Percentiles rank a stretch among this genome's conserved stretches.
phyloP scores from a whole-genome alignment of 2,329 filamentous ascomycete genomes.

The Ophiostoma triangulosporum region DNA sequence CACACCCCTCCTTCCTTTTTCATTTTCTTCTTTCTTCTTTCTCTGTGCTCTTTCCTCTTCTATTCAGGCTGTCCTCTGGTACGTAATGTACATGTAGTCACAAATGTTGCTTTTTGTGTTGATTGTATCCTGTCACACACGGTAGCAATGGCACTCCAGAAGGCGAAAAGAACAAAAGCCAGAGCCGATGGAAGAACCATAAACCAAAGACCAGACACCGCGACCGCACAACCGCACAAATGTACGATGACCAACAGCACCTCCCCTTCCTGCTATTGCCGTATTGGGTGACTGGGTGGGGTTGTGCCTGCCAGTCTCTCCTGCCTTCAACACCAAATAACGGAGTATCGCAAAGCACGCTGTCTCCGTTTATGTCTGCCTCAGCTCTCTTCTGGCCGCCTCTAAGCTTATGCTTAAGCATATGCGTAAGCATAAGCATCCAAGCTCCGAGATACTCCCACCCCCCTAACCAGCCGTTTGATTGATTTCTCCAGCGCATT shows the following conservation, averaged over 20 bases:
- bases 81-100: too few species aligned
- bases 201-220: neutral
- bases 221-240: neutral
- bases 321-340: too few species aligned
- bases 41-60: neutral
- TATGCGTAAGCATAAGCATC: too few species aligned
- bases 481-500: neutral
- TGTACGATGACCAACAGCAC: neutral
- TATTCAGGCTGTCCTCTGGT: too few species aligned
- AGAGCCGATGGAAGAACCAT: neutral
- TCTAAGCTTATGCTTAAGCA: too few species aligned
- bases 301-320: too few species aligned
- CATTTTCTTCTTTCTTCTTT: neutral
- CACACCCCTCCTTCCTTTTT: neutral
- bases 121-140: neutral
- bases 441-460: neutral
- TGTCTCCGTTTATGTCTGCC: neutral
- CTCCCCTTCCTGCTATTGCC: neutral
- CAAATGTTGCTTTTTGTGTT: too few species aligned
- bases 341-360: too few species aligned
- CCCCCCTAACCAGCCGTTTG: neutral
- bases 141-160: neutral
- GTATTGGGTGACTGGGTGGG: neutral
- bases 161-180: neutral
- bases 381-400: neutral